Base-by-base conservation (phyloP, 371 early-diverging fungal species). In the Syncephalis fuscata region DNA sequence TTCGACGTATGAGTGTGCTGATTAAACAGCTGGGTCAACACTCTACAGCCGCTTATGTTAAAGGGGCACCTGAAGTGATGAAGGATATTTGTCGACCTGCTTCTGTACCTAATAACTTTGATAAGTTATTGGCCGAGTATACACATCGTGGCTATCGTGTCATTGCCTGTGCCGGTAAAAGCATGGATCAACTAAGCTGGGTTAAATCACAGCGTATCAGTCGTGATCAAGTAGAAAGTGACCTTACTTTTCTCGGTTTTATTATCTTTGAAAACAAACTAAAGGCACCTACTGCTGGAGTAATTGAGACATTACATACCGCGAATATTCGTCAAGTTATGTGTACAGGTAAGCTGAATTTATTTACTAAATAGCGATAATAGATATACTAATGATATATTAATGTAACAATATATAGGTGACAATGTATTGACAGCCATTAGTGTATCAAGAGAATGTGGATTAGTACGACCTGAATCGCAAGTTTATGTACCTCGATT, bases 231-330 rank as follows among this genome's bases (percentile, higher is more conserved):
- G 75, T 93, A 11, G 99, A 99, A 65, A 65, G 57, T 5, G 82
- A 81, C 10, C 62, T 99, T 50, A 67, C 71, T 1, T 97, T 99
- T 60, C 65, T 98, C 27, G 96, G 96, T 1, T 90, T 99, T 52
- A 74, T 99, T 48, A 76, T 99, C 16, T 99, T 99, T 75, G 98
- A 97, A 59, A 99, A 99, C 72, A 93, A 92, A 66, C 68, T 98
- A 17, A 99, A 99, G 60, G 76, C 82, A 3, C 83, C 80, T 1
- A 88, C 98, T 0, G 65, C 71, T 10, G 62, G 74, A 1, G 88
- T 91, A 0, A 76, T 99, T n/a, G 61, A 72, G 22, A 81, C 80
- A 21, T 74, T 99, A 17, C 73, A 75, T 32, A 67, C 67, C 22
- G 99, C 99, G n/a, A 74, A 74, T 19, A 89, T 99, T 48, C 74